Evolutionary conservation across 2,329 filamentous ascomycete species (phyloP), one percentile per base, ranked within the genome.

Genomic region (Verticillium nubilum): DNA sequence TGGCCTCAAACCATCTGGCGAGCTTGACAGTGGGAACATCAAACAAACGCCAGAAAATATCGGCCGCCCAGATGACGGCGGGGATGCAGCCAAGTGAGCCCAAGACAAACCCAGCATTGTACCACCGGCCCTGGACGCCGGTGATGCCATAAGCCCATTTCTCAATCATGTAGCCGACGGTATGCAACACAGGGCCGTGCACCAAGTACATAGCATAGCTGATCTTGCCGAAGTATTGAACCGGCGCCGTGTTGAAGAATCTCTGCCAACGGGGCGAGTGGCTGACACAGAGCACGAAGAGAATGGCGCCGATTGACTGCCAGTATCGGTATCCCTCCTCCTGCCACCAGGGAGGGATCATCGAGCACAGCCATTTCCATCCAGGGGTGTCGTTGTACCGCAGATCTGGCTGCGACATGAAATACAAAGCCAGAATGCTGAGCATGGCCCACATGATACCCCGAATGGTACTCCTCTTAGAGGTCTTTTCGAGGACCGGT

Each of bases 191-290:
- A 3, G 82, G 80, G 0, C 83, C 82, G 67, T 87, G 85, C 74
- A 86, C 80, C 15, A 87, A 76, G 68, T 87, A 87, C 27, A 87
- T 67, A 56, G 82, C 79, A 67, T 84, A 87, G 57, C 82, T 86
- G 64, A 87, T 80, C 67, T 80, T 80, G 60, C 85, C 85, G 5
- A 87, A 72, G 69, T 86, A 87, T 66, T 85, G 83, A 3, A 84
- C 73, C 17, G 76, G 64, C 2, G 71, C 66, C 1, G 74, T 72
- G 66, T 80, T 80, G 70, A 86, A 84, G 59, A 84, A 72, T 19
- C 72, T 70, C 65, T 81, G 80, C 74, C 82, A 80, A 4, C 67
- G 70, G 2, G 70, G 68, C 4, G 78, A 79, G 58, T 79, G 76
- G 26, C 78, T 75, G 19, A 82, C 78, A 35, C 77, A 77, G 58